Evolutionary conservation across 73 alveolate species (phyloP).

Genomic region (Loxodes magnus): DNA sequence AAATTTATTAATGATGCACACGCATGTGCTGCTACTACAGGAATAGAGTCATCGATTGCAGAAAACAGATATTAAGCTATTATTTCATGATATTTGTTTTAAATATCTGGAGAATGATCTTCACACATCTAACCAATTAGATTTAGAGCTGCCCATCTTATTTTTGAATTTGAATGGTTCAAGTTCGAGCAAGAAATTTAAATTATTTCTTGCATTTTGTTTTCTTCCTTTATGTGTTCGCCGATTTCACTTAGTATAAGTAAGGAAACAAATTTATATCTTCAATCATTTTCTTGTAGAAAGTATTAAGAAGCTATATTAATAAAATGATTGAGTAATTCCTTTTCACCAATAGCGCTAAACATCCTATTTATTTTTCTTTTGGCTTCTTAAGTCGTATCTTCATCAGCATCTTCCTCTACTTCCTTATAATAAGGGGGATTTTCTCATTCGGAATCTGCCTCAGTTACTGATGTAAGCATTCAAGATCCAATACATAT

Average conservation of each 20-base stretch:
- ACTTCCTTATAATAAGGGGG: slow-evolving; percentile 62
- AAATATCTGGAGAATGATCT: slow-evolving; percentile 80
- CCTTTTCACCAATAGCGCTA: slow-evolving; percentile 54
- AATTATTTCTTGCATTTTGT: slow-evolving; percentile 48
- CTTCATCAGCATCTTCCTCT: slow-evolving; percentile 61
- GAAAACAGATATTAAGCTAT: slow-evolving; percentile 59
- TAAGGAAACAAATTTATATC: slow-evolving; percentile 69
- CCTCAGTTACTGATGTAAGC: slow-evolving; percentile 53
- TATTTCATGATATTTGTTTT: slow-evolving; percentile 61
- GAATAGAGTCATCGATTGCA: slow-evolving; percentile 56
- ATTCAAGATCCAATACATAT: slow-evolving; percentile 27
- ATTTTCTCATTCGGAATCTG: slow-evolving; percentile 41
- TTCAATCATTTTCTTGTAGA: slow-evolving; percentile 65
- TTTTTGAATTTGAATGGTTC: slow-evolving; percentile 62
- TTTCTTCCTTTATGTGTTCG: slow-evolving; percentile 61
- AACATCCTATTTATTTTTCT: slow-evolving; percentile 60
- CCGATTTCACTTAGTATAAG: slow-evolving; percentile 76
- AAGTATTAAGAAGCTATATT: slow-evolving; percentile 22
- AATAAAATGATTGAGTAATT: slow-evolving; percentile 32
- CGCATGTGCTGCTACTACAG: slow-evolving; percentile 76
- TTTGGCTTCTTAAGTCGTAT: slow-evolving; percentile 61
- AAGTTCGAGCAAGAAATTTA: slow-evolving; percentile 48
- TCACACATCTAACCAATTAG: slow-evolving; percentile 82
- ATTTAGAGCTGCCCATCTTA: slow-evolving; percentile 93
- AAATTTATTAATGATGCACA: slow-evolving; percentile 75